phyloP scores from a whole-genome alignment of 1,284 basidiomycete genomes.

The Salmacisia buchloeana region DNA sequence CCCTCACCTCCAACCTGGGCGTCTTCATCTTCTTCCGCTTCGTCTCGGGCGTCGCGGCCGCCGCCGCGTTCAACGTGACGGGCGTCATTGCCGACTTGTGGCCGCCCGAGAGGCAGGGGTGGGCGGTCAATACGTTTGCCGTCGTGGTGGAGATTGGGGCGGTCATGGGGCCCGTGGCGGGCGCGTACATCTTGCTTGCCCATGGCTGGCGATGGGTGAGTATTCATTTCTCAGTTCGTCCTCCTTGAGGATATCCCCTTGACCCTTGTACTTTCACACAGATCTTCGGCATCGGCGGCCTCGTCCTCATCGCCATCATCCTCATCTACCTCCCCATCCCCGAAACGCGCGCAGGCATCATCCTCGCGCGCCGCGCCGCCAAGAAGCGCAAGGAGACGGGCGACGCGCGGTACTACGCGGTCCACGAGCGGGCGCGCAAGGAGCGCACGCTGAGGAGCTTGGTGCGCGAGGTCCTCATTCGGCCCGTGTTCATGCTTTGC shows the following conservation, averaged over 20 bases:
- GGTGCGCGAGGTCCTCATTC: slow-evolving; percentile 7
- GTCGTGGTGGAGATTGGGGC: slow-evolving; percentile 31
- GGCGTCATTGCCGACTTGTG: slow-evolving; percentile 35
- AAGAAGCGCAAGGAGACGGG: slow-evolving; percentile 46
- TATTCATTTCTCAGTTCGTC: no score
- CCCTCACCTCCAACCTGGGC: slow-evolving; percentile 26
- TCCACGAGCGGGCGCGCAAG: slow-evolving; percentile 47
- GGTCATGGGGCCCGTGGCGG: slow-evolving; percentile 26
- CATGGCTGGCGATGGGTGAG: slow-evolving; percentile 31
- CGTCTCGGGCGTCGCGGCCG: slow-evolving; percentile 32
- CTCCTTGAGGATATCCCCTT: no score
- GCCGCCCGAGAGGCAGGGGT: slow-evolving; percentile 32
- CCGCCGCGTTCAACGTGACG: slow-evolving; percentile 34
- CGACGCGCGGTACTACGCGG: slow-evolving; percentile 46
- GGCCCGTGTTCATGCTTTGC: slow-evolving; percentile 40
- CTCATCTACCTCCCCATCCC: slow-evolving; percentile 25
- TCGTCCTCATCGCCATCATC: slow-evolving; percentile 26
- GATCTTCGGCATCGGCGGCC: slow-evolving; percentile 31
- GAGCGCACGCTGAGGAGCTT: slow-evolving; percentile 21
- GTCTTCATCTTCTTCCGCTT: slow-evolving; percentile 34
- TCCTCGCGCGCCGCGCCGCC: slow-evolving; percentile 49
- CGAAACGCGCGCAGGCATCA: slow-evolving; percentile 39
- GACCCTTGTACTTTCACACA: no score
- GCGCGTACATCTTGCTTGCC: slow-evolving; percentile 23
- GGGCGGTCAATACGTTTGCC: slow-evolving; percentile 37